These are phyloP conservation scores for Ophiostoma novo-ulmi DNA, from an alignment of 2,329 filamentous ascomycete species.

Conservation along the genomic window DNA sequence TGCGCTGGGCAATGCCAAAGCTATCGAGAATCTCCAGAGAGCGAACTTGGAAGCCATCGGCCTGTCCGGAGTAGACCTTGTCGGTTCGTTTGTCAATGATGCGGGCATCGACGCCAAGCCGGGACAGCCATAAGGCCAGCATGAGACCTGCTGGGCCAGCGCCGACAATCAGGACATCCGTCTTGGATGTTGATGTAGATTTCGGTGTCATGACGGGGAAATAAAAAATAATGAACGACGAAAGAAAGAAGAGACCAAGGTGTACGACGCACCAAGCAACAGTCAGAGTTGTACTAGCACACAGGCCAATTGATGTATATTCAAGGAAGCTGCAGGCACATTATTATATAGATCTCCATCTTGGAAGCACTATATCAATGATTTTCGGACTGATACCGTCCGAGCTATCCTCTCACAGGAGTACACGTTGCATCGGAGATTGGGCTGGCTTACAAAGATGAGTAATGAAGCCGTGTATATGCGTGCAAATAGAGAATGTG, in stretches of 20 bases:
- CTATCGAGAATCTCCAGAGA: constrained; percentile 68
- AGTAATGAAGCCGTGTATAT: constrained; percentile 1
- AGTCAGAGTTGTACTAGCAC: too few species aligned
- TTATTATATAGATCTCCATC: too few species aligned
- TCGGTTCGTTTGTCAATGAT: constrained; percentile 43
- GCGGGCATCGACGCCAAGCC: constrained; percentile 39
- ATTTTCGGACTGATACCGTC: neutral
- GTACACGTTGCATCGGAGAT: neutral
- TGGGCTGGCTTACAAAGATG: neutral
- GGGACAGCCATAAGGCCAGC: constrained; percentile 42
- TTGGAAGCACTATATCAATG: too few species aligned
- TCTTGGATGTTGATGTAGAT: constrained; percentile 16
- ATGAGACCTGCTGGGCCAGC: constrained; percentile 35
- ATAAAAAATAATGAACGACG: too few species aligned
- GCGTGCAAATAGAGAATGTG: too few species aligned
- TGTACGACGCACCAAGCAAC: too few species aligned
- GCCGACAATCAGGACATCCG: constrained; percentile 27
- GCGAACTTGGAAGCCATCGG: constrained; percentile 51
- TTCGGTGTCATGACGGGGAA: neutral
- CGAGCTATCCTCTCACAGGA: neutral
- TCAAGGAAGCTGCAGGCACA: too few species aligned
- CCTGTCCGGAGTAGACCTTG: constrained; percentile 41
- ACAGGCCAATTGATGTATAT: too few species aligned
- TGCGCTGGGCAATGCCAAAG: constrained; percentile 60
- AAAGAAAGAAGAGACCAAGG: too few species aligned